Evolutionary conservation across 208 protist species (phyloP).

Genomic region (Herpetomonas samuelpessoai): DNA sequence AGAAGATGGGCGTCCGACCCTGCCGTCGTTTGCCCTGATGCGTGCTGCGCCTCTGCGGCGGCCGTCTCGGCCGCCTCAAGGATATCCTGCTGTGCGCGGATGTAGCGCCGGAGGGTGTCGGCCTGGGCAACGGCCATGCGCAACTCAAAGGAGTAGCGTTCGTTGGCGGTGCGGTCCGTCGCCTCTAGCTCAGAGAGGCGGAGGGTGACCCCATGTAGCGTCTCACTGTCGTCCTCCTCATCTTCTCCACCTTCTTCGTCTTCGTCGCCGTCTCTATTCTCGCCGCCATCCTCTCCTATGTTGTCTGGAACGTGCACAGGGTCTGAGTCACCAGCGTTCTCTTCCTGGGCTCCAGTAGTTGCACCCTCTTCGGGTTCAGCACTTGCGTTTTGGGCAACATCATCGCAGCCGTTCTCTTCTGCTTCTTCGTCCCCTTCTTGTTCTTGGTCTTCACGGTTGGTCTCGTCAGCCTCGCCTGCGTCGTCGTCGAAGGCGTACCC

Average conservation of each 20-base stretch:
- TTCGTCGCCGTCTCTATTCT: slow-evolving; percentile 5
- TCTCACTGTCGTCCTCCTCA: slow-evolving; percentile 19
- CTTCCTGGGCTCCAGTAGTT: background rate
- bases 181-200: slow-evolving; percentile 50
- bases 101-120: slow-evolving; percentile 19
- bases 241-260: slow-evolving; percentile 8
- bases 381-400: background rate
- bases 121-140: slow-evolving; percentile 34
- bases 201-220: slow-evolving; percentile 26
- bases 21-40: background rate
- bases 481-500: slow-evolving; percentile 9
- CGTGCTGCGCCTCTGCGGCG: background rate
- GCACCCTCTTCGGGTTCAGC: background rate
- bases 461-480: slow-evolving; percentile 17
- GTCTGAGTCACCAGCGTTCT: background rate
- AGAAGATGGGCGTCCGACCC: background rate
- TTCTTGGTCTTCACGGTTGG: slow-evolving; percentile 13
- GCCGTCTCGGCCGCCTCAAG: slow-evolving; percentile 7
- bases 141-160: slow-evolving; percentile 27
- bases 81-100: slow-evolving; percentile 16
- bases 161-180: slow-evolving; percentile 12
- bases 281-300: slow-evolving; percentile 3
- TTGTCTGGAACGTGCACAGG: background rate
- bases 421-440: background rate
- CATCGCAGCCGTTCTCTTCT: background rate